These are phyloP conservation scores for Gonium pectorale DNA, from an alignment of 139 green algal species.

Conservation along the genomic window DNA sequence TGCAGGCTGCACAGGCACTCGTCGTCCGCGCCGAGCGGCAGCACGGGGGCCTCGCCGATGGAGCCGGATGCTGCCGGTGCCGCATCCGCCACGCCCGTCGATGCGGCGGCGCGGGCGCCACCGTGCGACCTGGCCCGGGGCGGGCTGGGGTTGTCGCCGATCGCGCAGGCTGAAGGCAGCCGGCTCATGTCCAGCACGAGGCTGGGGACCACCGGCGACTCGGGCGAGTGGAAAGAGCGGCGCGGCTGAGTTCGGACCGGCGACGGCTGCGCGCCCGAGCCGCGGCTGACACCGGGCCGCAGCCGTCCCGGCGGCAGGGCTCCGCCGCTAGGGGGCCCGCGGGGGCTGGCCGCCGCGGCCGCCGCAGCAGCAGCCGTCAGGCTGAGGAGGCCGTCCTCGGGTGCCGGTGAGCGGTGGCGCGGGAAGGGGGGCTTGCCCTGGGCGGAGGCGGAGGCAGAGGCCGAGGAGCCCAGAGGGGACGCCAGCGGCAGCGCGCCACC, in stretches of 20 bases:
- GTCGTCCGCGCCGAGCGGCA: no score
- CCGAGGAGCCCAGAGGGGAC: background rate
- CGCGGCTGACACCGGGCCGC: slow-evolving; percentile 4
- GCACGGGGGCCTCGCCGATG: no score
- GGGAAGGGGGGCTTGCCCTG: background rate
- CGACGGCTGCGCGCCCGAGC: background rate
- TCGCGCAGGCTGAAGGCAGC: no score
- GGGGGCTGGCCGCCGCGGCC: background rate
- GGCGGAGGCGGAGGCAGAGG: background rate
- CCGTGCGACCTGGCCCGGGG: no score
- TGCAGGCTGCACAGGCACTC: no score
- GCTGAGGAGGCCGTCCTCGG: background rate
- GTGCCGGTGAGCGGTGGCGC: no score
- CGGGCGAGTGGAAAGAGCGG: background rate
- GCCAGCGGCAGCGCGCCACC: no score
- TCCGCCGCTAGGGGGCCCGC: background rate
- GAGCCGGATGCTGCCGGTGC: no score
- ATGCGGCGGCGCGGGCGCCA: no score
- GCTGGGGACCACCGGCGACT: background rate
- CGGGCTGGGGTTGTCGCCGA: no score
- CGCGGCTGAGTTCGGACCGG: background rate
- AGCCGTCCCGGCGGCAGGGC: background rate
- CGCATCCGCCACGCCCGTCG: no score
- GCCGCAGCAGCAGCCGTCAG: slow-evolving; percentile 9
- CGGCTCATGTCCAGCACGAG: slow-evolving; percentile 7